Evolutionary conservation across 495 filamentous ascomycete genomes (phyloP).

Genomic region (Daldinia grandis): DNA sequence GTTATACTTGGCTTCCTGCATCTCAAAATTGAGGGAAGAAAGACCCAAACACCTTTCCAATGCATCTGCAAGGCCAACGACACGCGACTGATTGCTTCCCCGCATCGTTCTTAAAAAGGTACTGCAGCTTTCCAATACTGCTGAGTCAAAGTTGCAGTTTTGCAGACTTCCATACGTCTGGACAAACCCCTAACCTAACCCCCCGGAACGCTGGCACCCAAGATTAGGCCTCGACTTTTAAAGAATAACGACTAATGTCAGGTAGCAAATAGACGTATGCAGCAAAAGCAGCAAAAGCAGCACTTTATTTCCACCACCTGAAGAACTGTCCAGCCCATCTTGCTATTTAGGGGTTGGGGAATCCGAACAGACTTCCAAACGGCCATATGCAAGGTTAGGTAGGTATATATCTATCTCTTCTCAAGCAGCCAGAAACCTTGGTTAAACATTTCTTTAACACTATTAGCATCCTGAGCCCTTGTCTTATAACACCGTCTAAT

Average conservation of each 20-base stretch:
- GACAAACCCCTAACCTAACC: not conserved
- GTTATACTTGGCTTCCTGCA: constrained; percentile 15
- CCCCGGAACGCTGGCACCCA: constrained; percentile 6
- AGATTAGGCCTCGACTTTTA: constrained; percentile 14
- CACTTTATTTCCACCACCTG: not conserved
- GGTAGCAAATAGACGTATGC: not conserved
- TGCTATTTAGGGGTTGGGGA: not conserved
- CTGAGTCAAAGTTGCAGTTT: not conserved
- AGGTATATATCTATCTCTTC: not conserved
- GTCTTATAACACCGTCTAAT: not conserved
- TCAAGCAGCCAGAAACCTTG: not conserved
- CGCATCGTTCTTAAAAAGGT: constrained; percentile 20
- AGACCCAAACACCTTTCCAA: not conserved
- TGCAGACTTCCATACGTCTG: not conserved
- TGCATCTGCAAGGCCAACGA: constrained; percentile 17
- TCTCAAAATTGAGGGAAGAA: constrained; percentile 12
- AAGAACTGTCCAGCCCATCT: not conserved
- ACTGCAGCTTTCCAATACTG: constrained; percentile 17
- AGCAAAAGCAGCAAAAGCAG: not conserved
- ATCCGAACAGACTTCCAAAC: constrained; percentile 6
- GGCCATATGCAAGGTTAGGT: constrained; percentile 2
- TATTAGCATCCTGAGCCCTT: not conserved
- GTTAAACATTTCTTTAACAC: not conserved
- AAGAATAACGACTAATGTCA: constrained; percentile 4
- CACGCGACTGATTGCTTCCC: constrained; percentile 31